Conservation (phyloP, 257 asterid species). For the Pogostemon cablin region DNA sequence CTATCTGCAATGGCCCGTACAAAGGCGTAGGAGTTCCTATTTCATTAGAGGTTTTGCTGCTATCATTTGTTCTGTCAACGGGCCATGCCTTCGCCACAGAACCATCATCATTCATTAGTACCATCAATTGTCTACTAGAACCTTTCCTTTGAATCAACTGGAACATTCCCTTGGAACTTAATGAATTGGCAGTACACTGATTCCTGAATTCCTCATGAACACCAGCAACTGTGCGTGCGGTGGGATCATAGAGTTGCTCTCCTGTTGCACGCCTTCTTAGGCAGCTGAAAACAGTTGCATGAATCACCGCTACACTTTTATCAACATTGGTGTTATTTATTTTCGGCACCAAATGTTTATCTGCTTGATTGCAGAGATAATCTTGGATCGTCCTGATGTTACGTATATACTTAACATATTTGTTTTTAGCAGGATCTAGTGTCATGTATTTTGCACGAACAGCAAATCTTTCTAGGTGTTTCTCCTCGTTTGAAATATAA, state of each 20-base stretch:
- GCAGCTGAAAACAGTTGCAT: conserved; percentile 91
- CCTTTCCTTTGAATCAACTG: conserved; percentile 92
- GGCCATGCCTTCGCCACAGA: conserved; percentile 99
- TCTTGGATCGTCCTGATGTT: conserved; percentile 94
- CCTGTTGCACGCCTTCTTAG: conserved; percentile 74
- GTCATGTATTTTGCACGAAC: conserved; percentile 98
- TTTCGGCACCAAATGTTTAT: conserved; percentile 88
- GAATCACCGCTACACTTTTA: conserved; percentile 90
- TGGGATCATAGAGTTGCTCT: conserved; percentile 77
- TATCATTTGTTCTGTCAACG: conserved; percentile 48
- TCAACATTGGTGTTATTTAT: conserved; percentile 91
- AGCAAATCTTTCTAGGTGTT: conserved; percentile 91
- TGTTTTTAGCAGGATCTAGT: conserved; percentile 88
- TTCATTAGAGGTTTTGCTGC: conserved; percentile 51
- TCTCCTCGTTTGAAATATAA: conserved; percentile 84
- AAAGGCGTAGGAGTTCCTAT: conserved; percentile 65
- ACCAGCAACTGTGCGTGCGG: conserved; percentile 57
- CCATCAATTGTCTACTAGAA: conserved; percentile 90
- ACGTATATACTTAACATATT: conserved; percentile 84
- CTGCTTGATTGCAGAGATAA: conserved; percentile 86
- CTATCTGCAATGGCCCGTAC: conserved; percentile 85
- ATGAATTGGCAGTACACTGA: conserved; percentile 77
- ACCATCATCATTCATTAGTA: conserved; percentile 83
- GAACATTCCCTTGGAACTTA: conserved; percentile 90
- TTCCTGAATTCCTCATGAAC: conserved; percentile 78